Conservation (phyloP, 2,329 filamentous ascomycete genomes). For the Sclerotinia glacialis region DNA sequence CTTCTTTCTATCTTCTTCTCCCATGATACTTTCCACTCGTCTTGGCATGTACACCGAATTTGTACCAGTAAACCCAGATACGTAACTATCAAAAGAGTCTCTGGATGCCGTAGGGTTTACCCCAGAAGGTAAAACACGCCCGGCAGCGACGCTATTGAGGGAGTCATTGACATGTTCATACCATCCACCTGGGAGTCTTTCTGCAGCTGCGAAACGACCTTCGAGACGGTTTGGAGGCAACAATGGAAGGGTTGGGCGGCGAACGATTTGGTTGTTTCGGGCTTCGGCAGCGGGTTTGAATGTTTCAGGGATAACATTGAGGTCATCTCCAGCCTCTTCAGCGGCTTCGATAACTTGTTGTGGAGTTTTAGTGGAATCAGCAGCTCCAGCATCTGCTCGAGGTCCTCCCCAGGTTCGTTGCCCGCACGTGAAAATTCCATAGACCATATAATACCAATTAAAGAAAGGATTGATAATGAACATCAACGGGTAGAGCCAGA, state of each 20-base stretch:
- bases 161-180: slow-evolving; percentile 70
- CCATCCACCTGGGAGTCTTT: slow-evolving; percentile 64
- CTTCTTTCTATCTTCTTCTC: slow-evolving; percentile 71
- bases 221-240: slow-evolving; percentile 73
- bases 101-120: slow-evolving; percentile 49
- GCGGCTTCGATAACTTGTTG: slow-evolving; percentile 83
- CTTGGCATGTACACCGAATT: slow-evolving; percentile 68
- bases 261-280: slow-evolving; percentile 45
- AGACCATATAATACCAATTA: slow-evolving; percentile 91
- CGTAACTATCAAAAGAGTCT: slow-evolving; percentile 65
- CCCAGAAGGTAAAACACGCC: slow-evolving; percentile 34
- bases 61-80: slow-evolving; percentile 54
- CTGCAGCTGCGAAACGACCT: slow-evolving; percentile 72
- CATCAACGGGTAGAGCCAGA: slow-evolving; percentile 94
- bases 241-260: slow-evolving; percentile 55
- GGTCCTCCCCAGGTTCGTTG: slow-evolving; percentile 96
- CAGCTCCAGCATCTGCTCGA: slow-evolving; percentile 80
- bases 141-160: slow-evolving; percentile 54
- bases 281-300: slow-evolving; percentile 64
- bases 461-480: slow-evolving; percentile 94
- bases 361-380: slow-evolving; percentile 71
- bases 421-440: slow-evolving; percentile 63
- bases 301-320: slow-evolving; percentile 85
- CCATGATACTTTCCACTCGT: slow-evolving; percentile 62
- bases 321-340: slow-evolving; percentile 74